A percentile compares a stretch with the other conserved stretches of the same genome.
Evolutionary conservation across 1,139 yeast species (phyloP).

Genomic region (Yamadazyma membranifaciens): DNA sequence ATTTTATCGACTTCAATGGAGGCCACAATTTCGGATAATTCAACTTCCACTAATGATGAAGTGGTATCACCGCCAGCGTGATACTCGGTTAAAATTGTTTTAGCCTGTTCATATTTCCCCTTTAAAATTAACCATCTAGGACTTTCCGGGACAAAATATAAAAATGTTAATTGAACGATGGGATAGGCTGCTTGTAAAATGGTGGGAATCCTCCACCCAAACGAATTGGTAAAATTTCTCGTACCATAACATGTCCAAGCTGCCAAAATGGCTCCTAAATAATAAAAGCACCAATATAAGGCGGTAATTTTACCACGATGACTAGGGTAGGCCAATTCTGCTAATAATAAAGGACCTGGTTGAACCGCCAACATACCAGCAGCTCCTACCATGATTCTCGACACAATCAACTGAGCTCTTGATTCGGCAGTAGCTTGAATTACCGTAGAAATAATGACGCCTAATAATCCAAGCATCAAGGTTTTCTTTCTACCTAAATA

Average conservation of each 20-base stretch:
- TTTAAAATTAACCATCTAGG: slow-evolving; percentile 49
- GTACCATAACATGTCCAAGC: slow-evolving; percentile 56
- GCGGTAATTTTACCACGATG: slow-evolving; percentile 60
- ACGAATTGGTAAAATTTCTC: slow-evolving; percentile 41
- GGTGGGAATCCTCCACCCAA: slow-evolving; percentile 50
- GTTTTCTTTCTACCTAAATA: slow-evolving; percentile 52
- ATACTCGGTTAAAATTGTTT: slow-evolving; percentile 38
- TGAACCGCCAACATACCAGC: slow-evolving; percentile 65
- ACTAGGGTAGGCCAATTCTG: slow-evolving; percentile 59
- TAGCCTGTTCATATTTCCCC: slow-evolving; percentile 46
- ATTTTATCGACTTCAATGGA: slow-evolving; percentile 12
- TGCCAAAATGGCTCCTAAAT: slow-evolving; percentile 59
- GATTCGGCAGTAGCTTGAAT: slow-evolving; percentile 49
- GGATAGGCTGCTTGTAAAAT: slow-evolving; percentile 52
- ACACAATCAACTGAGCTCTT: slow-evolving; percentile 50
- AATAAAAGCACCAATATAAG: slow-evolving; percentile 56
- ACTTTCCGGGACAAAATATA: slow-evolving; percentile 64
- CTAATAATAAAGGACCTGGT: slow-evolving; percentile 55
- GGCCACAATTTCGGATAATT: slow-evolving; percentile 16
- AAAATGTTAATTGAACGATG: slow-evolving; percentile 11
- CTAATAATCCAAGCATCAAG: slow-evolving; percentile 50
- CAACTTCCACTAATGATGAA: slow-evolving; percentile 14
- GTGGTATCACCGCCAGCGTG: slow-evolving; percentile 17
- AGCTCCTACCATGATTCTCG: slow-evolving; percentile 53
- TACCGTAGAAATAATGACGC: slow-evolving; percentile 57